Conservation (phyloP, 176 grass and related monocot genomes). For the Bromus sterilis region DNA sequence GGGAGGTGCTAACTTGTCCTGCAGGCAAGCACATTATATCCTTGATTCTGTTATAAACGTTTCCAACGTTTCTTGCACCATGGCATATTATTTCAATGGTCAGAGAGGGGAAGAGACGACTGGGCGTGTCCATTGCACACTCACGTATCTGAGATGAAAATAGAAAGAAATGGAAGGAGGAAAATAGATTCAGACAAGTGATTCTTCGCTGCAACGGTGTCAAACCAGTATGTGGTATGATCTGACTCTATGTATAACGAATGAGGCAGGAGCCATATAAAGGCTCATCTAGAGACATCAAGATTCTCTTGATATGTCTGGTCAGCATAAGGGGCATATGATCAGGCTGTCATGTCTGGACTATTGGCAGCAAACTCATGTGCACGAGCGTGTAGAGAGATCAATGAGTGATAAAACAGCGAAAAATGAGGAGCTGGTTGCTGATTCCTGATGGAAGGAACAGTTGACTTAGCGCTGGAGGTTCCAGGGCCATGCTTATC, state of each 20-base stretch:
- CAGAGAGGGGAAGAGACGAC: no score
- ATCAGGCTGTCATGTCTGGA: neutral
- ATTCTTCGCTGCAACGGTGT: neutral
- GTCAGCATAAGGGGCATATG: no score
- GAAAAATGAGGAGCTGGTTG: neutral
- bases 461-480: neutral
- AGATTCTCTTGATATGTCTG: neutral
- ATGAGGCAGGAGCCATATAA: neutral
- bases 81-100: no score
- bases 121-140: no score
- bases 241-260: constrained; percentile 16
- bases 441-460: neutral
- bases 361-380: neutral
- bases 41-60: no score
- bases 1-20: no score
- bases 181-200: neutral
- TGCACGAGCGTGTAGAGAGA: neutral
- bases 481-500: neutral
- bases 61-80: no score
- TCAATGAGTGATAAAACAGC: neutral
- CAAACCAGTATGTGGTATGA: neutral
- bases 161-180: neutral
- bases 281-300: neutral
- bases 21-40: no score
- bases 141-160: neutral